phyloP scores from a whole-genome alignment of 2,329 filamentous ascomycete species.

The Colletotrichum eleusines region DNA sequence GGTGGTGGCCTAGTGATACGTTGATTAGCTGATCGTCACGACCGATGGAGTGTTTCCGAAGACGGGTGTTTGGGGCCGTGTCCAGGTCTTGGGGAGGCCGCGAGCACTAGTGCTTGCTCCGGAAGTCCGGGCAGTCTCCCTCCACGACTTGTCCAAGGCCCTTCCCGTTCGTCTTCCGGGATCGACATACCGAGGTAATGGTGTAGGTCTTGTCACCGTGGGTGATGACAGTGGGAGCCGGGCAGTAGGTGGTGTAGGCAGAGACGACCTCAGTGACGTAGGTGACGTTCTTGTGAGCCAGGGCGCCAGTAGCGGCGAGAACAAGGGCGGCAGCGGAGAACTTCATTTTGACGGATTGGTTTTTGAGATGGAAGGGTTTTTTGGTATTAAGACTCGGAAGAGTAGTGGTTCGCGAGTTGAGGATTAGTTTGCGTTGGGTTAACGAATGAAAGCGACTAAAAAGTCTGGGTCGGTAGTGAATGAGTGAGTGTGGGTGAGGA shows the following conservation, averaged over 20 bases:
- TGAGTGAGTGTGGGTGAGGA: slow-evolving; percentile 64
- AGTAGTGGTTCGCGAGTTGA: slow-evolving; percentile 50
- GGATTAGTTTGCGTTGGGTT: slow-evolving; percentile 48
- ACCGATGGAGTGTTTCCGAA: neutral
- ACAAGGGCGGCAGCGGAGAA: slow-evolving; percentile 67
- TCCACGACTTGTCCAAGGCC: neutral
- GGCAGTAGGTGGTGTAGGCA: slow-evolving; percentile 79
- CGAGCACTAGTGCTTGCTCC: neutral
- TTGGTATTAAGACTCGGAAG: slow-evolving; percentile 48
- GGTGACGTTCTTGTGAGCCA: slow-evolving; percentile 59
- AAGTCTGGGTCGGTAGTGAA: slow-evolving; percentile 61
- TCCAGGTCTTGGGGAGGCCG: neutral
- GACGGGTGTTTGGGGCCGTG: neutral
- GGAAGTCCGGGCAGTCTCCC: slow-evolving; percentile 58
- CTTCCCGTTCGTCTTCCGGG: neutral
- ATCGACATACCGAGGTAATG: slow-evolving; percentile 59
- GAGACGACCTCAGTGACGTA: slow-evolving; percentile 76
- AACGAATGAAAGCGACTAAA: slow-evolving; percentile 72
- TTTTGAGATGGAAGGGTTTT: slow-evolving; percentile 54
- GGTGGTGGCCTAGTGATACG: slow-evolving; percentile 66
- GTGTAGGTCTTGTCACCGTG: slow-evolving; percentile 76
- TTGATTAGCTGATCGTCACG: slow-evolving; percentile 48
- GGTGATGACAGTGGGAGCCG: slow-evolving; percentile 72
- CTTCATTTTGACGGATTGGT: slow-evolving; percentile 71
- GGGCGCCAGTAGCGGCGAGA: slow-evolving; percentile 64